Conservation (phyloP, 176 grass and related monocot species). For the Eleusine indica region DNA sequence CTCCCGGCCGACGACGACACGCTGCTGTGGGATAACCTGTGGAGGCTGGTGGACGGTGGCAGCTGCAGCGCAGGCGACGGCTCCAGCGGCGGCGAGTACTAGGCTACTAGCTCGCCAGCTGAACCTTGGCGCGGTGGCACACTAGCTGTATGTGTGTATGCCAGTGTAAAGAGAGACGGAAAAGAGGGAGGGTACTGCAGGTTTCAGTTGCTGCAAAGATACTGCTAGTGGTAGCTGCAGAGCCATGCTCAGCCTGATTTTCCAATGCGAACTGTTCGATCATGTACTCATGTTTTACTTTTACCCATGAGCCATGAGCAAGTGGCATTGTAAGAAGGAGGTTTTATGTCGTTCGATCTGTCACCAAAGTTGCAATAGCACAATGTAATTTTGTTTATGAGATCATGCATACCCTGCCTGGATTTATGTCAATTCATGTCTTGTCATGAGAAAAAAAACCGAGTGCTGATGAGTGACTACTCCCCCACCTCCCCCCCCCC, state of each 20-base stretch:
- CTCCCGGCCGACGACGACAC: slow-evolving; percentile 28
- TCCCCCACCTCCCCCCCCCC: no score
- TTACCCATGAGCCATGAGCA: slow-evolving; percentile 39
- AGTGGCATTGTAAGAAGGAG: slow-evolving; percentile 19
- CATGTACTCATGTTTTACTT: slow-evolving; percentile 32
- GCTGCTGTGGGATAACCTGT: slow-evolving; percentile 57
- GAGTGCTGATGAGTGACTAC: neutral
- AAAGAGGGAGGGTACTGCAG: slow-evolving; percentile 20
- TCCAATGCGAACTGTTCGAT: slow-evolving; percentile 6
- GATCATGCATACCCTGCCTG: neutral
- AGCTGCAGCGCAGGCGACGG: slow-evolving; percentile 26
- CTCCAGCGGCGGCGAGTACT: slow-evolving; percentile 42
- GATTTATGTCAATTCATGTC: neutral
- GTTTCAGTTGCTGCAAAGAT: slow-evolving; percentile 26
- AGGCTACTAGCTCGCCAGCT: neutral
- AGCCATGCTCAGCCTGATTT: slow-evolving; percentile 11
- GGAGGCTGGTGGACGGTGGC: slow-evolving; percentile 56
- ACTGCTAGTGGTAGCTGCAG: neutral
- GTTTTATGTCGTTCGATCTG: neutral
- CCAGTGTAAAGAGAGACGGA: slow-evolving; percentile 28
- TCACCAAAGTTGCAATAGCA: slow-evolving; percentile 32
- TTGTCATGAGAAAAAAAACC: neutral
- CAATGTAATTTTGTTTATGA: slow-evolving; percentile 31
- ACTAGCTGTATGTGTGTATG: neutral
- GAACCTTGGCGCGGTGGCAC: neutral